phyloP scores from a whole-genome alignment of 208 protist genomes.

The Leptomonas pyrrhocoris region DNA sequence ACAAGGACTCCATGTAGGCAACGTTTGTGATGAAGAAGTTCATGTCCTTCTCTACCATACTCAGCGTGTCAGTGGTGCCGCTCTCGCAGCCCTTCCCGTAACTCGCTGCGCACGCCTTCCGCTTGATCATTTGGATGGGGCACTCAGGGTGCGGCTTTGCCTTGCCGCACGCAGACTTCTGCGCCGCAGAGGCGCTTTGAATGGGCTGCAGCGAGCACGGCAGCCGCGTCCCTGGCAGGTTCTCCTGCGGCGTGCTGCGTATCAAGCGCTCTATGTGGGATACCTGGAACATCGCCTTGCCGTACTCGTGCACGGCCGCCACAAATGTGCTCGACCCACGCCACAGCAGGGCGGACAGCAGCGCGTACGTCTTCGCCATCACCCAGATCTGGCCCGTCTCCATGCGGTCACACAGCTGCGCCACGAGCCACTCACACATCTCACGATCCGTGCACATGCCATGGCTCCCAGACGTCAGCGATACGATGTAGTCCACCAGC shows the following conservation, averaged over 20 bases:
- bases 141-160: too few species aligned
- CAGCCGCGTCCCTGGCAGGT: conserved; percentile 26
- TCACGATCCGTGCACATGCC: conserved; percentile 37
- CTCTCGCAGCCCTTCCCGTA: too few species aligned
- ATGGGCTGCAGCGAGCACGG: conserved; percentile 25
- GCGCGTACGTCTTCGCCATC: conserved; percentile 31
- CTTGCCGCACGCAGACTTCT: too few species aligned
- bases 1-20: conserved; percentile 37
- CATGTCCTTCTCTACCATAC: too few species aligned
- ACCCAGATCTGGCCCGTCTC: conserved; percentile 42
- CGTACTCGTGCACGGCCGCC: conserved; percentile 8
- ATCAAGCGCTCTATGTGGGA: conserved; percentile 13
- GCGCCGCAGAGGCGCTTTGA: background rate
- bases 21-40: conserved; percentile 16
- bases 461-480: conserved; percentile 12
- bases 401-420: conserved; percentile 42
- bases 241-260: conserved; percentile 31
- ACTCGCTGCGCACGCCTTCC: too few species aligned
- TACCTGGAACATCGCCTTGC: conserved; percentile 20
- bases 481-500: conserved; percentile 35
- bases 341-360: conserved; percentile 38
- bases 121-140: conserved; percentile 4
- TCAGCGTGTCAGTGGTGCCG: too few species aligned
- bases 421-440: conserved; percentile 40
- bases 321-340: conserved; percentile 36